A percentile compares a stretch with the other conserved stretches of the same genome.
Conservation (phyloP, 352 stramenopile genomes). For the Globisporangium spiculum region DNA sequence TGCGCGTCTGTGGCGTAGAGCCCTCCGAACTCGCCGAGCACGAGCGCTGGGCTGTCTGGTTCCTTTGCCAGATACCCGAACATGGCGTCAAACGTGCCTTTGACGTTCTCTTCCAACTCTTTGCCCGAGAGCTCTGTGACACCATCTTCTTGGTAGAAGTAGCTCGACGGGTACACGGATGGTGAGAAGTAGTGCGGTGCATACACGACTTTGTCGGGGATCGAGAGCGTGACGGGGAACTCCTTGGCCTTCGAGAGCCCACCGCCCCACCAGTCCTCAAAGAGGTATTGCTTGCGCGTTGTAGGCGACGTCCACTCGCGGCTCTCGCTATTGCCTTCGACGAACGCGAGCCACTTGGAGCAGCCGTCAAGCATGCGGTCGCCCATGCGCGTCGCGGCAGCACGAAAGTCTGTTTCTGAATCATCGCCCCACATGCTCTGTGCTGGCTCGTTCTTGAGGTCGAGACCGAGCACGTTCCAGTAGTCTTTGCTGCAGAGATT, state of each 20-base stretch:
- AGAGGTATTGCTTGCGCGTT: conserved; percentile 41
- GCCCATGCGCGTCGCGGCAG: conserved; percentile 45
- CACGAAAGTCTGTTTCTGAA: conserved; percentile 39
- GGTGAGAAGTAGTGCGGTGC: conserved; percentile 76
- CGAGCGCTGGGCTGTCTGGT: conserved; percentile 36
- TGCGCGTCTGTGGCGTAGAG: conserved; percentile 54
- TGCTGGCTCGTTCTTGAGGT: conserved; percentile 63
- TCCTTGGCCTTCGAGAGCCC: conserved; percentile 40
- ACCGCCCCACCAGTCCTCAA: conserved; percentile 66
- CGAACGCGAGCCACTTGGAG: conserved; percentile 65
- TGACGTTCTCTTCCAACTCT: conserved; percentile 34
- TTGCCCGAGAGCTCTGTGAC: conserved; percentile 46
- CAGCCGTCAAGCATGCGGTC: conserved; percentile 66
- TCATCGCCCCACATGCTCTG: conserved; percentile 49
- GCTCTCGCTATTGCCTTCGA: conserved; percentile 56
- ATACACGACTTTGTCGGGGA: conserved; percentile 70
- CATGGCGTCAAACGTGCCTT: conserved; percentile 60
- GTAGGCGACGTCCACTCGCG: conserved; percentile 35
- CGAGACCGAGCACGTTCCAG: conserved; percentile 75
- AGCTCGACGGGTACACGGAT: conserved; percentile 52
- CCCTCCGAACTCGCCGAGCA: conserved; percentile 69
- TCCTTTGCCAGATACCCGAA: conserved; percentile 57
- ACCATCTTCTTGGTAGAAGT: conserved; percentile 43
- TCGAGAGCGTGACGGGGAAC: conserved; percentile 42
- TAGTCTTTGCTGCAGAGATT: conserved; percentile 55